These are phyloP conservation scores for Komagataella mondaviorum DNA, from an alignment of 805 yeast species.

Conservation along the genomic window DNA sequence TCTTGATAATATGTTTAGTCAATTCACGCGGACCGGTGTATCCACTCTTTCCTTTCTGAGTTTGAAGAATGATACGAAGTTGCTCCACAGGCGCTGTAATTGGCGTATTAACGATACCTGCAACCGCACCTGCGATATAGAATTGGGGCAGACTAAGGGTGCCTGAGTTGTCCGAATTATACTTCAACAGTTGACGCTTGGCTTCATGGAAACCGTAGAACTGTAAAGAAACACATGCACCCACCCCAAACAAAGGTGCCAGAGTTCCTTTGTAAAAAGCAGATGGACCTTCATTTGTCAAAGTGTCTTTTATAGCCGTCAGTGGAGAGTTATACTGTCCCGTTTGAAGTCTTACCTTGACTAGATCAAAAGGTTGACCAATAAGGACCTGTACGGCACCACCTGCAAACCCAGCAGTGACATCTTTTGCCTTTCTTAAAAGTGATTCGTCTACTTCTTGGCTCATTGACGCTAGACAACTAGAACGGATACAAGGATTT, in stretches of 20 bases:
- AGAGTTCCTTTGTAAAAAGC: conserved; percentile 92
- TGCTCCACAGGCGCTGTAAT: conserved; percentile 57
- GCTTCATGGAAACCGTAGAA: conserved; percentile 64
- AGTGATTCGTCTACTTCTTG: conserved; percentile 18
- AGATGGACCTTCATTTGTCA: conserved; percentile 52
- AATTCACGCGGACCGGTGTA: conserved; percentile 31
- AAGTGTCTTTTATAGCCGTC: conserved; percentile 35
- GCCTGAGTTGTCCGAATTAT: conserved; percentile 8
- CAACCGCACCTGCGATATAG: conserved; percentile 49
- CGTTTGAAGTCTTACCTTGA: conserved; percentile 57
- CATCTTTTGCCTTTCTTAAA: conserved; percentile 35
- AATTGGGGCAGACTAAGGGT: conserved; percentile 38
- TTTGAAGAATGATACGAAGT: conserved; percentile 46
- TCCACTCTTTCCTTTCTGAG: conserved; percentile 23
- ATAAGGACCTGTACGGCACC: conserved; percentile 41
- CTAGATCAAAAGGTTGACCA: conserved; percentile 62
- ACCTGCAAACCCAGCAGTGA: conserved; percentile 39
- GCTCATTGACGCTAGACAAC: not conserved
- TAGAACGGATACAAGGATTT: not conserved
- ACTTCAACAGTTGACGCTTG: conserved; percentile 36
- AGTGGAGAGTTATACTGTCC: conserved; percentile 46
- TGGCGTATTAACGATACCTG: conserved; percentile 54
- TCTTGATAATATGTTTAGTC: conserved; percentile 24
- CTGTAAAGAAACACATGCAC: conserved; percentile 94
- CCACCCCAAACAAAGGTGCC: conserved; percentile 92